phyloP scores from a whole-genome alignment of 495 filamentous ascomycete species.

The Physcia stellaris region DNA sequence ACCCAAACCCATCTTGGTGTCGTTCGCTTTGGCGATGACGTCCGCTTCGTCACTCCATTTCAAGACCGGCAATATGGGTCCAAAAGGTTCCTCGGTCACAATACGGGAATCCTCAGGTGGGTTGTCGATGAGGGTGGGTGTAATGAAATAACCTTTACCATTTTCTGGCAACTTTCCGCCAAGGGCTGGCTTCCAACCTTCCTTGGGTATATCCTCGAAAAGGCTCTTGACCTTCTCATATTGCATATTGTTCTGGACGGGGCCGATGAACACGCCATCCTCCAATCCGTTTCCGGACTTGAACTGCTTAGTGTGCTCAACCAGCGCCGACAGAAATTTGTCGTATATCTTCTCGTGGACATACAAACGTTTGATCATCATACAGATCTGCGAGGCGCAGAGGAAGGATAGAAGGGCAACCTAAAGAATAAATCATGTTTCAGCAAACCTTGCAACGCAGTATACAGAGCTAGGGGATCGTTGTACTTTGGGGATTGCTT shows the following conservation, averaged over 20 bases:
- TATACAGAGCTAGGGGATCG: too few species aligned
- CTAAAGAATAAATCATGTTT: too few species aligned
- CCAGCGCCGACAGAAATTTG: slow-evolving; percentile 39
- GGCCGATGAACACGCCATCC: slow-evolving; percentile 33
- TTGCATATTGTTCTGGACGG: slow-evolving; percentile 50
- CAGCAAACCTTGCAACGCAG: too few species aligned
- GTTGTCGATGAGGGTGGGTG: slow-evolving; percentile 34
- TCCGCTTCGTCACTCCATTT: slow-evolving; percentile 28
- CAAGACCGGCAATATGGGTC: slow-evolving; percentile 31
- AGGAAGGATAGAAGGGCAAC: neutral
- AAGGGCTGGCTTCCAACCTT: slow-evolving; percentile 2
- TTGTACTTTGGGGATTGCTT: slow-evolving; percentile 41
- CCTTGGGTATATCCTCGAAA: neutral
- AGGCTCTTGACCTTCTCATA: slow-evolving; percentile 31
- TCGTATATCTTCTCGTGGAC: slow-evolving; percentile 57
- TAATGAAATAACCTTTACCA: slow-evolving; percentile 32
- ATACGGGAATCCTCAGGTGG: slow-evolving; percentile 24
- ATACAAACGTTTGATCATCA: slow-evolving; percentile 52
- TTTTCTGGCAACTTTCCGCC: slow-evolving; percentile 13
- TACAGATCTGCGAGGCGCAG: slow-evolving; percentile 30
- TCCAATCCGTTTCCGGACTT: slow-evolving; percentile 32
- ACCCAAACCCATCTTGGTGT: slow-evolving; percentile 28
- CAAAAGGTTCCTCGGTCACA: slow-evolving; percentile 34
- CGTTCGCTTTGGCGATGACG: slow-evolving; percentile 27
- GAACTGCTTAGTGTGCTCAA: slow-evolving; percentile 39